Evolutionary conservation across 257 asterid species (phyloP).

Genomic region (Nemophila menziesii): DNA sequence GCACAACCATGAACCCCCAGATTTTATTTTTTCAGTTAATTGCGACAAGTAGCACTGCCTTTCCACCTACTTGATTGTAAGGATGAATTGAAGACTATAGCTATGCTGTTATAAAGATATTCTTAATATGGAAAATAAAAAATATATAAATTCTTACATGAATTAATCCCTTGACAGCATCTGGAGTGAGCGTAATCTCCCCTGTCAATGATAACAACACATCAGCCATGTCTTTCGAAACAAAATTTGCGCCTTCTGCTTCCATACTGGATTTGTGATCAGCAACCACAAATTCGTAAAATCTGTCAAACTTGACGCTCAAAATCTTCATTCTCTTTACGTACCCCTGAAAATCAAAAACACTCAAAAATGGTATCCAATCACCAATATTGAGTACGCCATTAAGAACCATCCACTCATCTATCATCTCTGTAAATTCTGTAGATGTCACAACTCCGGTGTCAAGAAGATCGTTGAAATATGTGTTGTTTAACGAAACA

Average conservation of each 20-base stretch:
- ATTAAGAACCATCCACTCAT: slow-evolving; percentile 23
- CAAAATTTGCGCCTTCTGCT: not conserved
- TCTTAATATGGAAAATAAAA: too few species aligned
- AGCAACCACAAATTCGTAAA: slow-evolving; percentile 17
- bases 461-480: slow-evolving; percentile 10
- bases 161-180: slow-evolving; percentile 27
- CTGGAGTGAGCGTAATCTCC: slow-evolving; percentile 23
- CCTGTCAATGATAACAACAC: slow-evolving; percentile 20
- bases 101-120: too few species aligned
- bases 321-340: slow-evolving; percentile 30
- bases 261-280: slow-evolving; percentile 11
- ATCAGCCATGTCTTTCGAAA: slow-evolving; percentile 19
- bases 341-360: slow-evolving; percentile 31
- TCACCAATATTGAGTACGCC: slow-evolving; percentile 31
- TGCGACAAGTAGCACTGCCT: too few species aligned
- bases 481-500: slow-evolving; percentile 10
- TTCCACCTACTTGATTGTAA: too few species aligned
- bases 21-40: too few species aligned
- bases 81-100: too few species aligned
- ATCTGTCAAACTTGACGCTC: slow-evolving; percentile 19
- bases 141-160: too few species aligned
- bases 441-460: slow-evolving; percentile 1
- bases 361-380: slow-evolving; percentile 41
- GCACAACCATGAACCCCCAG: too few species aligned
- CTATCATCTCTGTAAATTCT: slow-evolving; percentile 20